These are phyloP conservation scores for Zygotorulaspora chibaensis DNA, from an alignment of 805 yeast genomes.

Conservation along the genomic window DNA sequence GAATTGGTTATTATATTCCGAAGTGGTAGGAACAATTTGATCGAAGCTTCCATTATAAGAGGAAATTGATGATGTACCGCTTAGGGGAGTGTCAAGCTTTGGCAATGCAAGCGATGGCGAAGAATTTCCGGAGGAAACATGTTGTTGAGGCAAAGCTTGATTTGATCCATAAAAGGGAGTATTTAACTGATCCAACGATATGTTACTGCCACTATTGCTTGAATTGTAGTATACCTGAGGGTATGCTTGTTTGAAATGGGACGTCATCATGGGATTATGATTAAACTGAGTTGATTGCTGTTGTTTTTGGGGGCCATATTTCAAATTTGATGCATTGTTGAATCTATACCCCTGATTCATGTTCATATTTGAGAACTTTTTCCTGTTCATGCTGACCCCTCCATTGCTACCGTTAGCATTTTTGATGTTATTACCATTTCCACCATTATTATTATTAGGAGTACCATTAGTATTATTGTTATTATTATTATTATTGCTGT, in stretches of 20 bases:
- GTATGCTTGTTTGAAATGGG: conserved; percentile 25
- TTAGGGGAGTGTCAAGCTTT: conserved; percentile 18
- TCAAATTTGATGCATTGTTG: conserved; percentile 13
- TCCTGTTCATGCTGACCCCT: conserved; percentile 6
- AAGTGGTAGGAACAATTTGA: conserved; percentile 12
- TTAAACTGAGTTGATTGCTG: conserved; percentile 6
- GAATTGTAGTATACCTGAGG: conserved; percentile 22
- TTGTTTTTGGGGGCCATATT: conserved; percentile 8
- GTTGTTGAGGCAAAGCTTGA: conserved; percentile 8
- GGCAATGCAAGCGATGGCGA: conserved; percentile 21
- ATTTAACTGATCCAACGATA: conserved; percentile 10
- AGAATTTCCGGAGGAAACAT: conserved; percentile 11
- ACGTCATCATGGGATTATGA: conserved; percentile 14
- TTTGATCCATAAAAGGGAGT: conserved; percentile 7
- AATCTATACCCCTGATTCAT: conserved; percentile 13
- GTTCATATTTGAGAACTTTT: conserved; percentile 7
- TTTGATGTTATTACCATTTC: conserved; percentile 5
- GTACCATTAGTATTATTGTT: conserved; percentile 3
- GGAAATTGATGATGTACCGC: conserved; percentile 18
- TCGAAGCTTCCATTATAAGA: conserved; percentile 17
- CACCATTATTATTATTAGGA: conserved; percentile 1
- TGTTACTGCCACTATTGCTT: conserved; percentile 8
- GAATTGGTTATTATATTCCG: conserved; percentile 15
- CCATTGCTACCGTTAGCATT: conserved; percentile 7
- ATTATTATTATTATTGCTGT: conserved; percentile 9